These are phyloP conservation scores for Emericellopsis atlantica DNA, from an alignment of 2,329 filamentous ascomycete species.

Conservation along the genomic window DNA sequence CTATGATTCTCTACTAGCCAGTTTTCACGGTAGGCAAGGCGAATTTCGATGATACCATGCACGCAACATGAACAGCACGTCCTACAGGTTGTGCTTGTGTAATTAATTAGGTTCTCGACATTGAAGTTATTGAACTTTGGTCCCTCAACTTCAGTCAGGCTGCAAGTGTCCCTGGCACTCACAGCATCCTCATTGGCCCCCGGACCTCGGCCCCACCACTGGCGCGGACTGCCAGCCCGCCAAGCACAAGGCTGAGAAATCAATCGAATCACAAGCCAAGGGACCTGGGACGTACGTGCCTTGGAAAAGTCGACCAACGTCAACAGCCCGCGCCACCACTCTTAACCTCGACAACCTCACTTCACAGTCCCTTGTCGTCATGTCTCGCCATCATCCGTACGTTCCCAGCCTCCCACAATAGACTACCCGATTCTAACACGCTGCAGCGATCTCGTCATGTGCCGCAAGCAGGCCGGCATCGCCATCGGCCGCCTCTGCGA, in stretches of 20 bases:
- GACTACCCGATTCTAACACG: neutral
- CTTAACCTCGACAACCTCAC: conserved; percentile 1
- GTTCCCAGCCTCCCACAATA: conserved; percentile 16
- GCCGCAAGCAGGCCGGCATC: conserved; percentile 95
- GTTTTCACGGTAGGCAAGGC: conserved; percentile 8
- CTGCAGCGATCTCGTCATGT: conserved; percentile 92
- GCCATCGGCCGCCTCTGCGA: conserved; percentile 98
- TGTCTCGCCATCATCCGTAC: conserved; percentile 92
- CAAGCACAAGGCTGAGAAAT: conserved; percentile 34
- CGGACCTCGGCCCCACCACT: neutral
- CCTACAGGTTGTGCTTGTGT: too few species aligned
- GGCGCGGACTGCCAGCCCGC: conserved; percentile 4
- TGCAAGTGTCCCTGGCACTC: neutral
- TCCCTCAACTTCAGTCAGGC: neutral
- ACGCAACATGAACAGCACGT: conserved; percentile 5
- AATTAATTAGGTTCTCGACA: too few species aligned
- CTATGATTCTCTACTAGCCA: too few species aligned
- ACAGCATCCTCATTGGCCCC: conserved; percentile 9
- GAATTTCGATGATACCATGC: conserved; percentile 2
- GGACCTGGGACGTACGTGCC: conserved; percentile 4
- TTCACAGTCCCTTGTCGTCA: conserved; percentile 24
- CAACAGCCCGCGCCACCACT: neutral
- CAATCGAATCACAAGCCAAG: conserved; percentile 4
- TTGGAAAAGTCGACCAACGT: neutral
- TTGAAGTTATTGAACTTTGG: too few species aligned